A percentile compares a stretch with the other conserved stretches of the same genome.
phyloP scores from a whole-genome alignment of 441 rosid species.

The Bruguiera hainesii region DNA sequence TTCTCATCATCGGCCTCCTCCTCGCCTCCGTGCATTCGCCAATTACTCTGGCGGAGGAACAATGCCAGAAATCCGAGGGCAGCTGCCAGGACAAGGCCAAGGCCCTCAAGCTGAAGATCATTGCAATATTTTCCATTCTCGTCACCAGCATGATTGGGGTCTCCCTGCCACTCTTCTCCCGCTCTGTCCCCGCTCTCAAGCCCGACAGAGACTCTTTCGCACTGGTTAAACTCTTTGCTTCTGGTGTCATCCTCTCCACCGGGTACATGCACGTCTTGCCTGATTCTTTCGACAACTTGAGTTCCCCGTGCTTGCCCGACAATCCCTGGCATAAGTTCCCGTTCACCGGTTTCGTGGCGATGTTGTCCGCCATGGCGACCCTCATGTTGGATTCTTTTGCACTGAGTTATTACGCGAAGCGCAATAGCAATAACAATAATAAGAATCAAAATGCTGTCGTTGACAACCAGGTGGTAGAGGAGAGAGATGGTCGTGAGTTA shows the following conservation, averaged over 20 bases:
- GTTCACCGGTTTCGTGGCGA: conserved; percentile 44
- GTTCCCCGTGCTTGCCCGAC: conserved; percentile 31
- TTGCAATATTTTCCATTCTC: conserved; percentile 39
- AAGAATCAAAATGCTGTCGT: not conserved
- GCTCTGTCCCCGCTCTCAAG: conserved; percentile 23
- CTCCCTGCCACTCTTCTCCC: conserved; percentile 30
- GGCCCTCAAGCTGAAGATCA: conserved; percentile 32
- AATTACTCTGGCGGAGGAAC: not conserved
- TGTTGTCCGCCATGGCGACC: conserved; percentile 41
- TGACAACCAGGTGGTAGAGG: not conserved
- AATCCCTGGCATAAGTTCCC: conserved; percentile 51
- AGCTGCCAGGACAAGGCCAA: conserved; percentile 29
- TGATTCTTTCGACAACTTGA: conserved; percentile 37
- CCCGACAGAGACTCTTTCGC: conserved; percentile 29
- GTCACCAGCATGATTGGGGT: conserved; percentile 39
- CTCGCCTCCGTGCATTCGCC: too few species aligned
- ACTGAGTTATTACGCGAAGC: conserved; percentile 17
- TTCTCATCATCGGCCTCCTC: too few species aligned
- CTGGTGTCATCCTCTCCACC: conserved; percentile 47
- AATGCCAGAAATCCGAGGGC: conserved; percentile 15
- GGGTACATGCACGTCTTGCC: conserved; percentile 57
- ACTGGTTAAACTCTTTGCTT: conserved; percentile 38
- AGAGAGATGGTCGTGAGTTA: not conserved
- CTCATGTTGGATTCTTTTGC: conserved; percentile 45
- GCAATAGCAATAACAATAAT: too few species aligned